Evolutionary conservation across 495 filamentous ascomycete species (phyloP).

Genomic region (Aspergillus wentii): DNA sequence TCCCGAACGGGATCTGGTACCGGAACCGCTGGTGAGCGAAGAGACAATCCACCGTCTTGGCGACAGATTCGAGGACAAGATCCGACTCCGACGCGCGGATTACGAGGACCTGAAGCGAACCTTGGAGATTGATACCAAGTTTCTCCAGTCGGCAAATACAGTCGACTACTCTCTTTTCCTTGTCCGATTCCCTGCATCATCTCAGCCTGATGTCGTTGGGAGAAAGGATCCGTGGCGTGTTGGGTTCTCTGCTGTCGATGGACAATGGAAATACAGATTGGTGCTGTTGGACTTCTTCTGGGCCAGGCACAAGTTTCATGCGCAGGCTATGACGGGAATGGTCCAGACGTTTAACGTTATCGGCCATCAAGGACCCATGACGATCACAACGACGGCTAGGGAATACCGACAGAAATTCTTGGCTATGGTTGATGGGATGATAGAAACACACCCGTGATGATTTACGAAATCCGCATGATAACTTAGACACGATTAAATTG

Average conservation of each 20-base stretch:
- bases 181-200: slow-evolving; percentile 48
- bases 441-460: slow-evolving; percentile 27
- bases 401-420: slow-evolving; percentile 65
- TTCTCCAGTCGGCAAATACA: slow-evolving; percentile 54
- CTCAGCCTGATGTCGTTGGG: slow-evolving; percentile 13
- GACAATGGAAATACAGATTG: slow-evolving; percentile 58
- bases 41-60: slow-evolving; percentile 53
- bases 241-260: slow-evolving; percentile 53
- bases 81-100: slow-evolving; percentile 45
- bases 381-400: slow-evolving; percentile 59
- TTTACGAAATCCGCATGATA: no score
- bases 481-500: no score
- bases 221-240: slow-evolving; percentile 47
- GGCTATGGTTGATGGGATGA: slow-evolving; percentile 51
- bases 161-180: slow-evolving; percentile 70
- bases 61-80: slow-evolving; percentile 61
- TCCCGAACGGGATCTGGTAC: slow-evolving; percentile 62
- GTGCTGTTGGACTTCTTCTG: slow-evolving; percentile 68
- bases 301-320: slow-evolving; percentile 60
- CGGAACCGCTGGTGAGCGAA: slow-evolving; percentile 51
- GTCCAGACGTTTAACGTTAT: slow-evolving; percentile 58
- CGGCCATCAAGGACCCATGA: slow-evolving; percentile 57
- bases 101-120: slow-evolving; percentile 45
- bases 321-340: slow-evolving; percentile 56
- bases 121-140: slow-evolving; percentile 53